Evolutionary conservation across 2,329 filamentous ascomycete species (phyloP).

Genomic region (Didymella segeticola): DNA sequence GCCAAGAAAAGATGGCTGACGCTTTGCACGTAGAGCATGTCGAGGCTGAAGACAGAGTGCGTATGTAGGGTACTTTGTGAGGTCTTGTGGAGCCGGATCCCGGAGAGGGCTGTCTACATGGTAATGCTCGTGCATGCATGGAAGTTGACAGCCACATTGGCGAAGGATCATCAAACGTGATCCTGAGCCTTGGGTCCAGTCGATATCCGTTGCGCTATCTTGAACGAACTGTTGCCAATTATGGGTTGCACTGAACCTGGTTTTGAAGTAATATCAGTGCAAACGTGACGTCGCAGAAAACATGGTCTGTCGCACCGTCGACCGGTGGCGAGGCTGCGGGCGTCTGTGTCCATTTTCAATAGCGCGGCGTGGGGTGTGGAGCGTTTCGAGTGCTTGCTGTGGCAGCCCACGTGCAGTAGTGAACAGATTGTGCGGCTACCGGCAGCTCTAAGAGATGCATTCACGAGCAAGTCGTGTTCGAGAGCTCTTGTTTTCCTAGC

Average conservation of each 20-base stretch:
- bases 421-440: neutral
- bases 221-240: neutral
- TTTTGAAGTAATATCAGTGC: slow-evolving; percentile 1
- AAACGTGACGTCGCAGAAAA: slow-evolving; percentile 8
- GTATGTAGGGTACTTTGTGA: neutral
- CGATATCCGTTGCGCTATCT: neutral
- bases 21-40: neutral
- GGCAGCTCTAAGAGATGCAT: neutral
- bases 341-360: slow-evolving; percentile 2
- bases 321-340: neutral
- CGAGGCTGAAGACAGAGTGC: neutral
- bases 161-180: slow-evolving; percentile 13
- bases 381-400: slow-evolving; percentile 3
- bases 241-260: neutral
- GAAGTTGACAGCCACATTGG: neutral
- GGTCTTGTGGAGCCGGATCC: neutral
- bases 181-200: slow-evolving; percentile 1
- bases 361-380: slow-evolving; percentile 6
- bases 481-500: neutral
- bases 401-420: slow-evolving; percentile 1
- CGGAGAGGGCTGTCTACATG: neutral
- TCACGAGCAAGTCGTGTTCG: neutral
- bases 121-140: neutral
- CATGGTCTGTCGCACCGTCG: neutral
- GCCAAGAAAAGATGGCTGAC: slow-evolving; percentile 1